These are phyloP conservation scores for Endoconidiophora laricicola DNA, from an alignment of 2,329 filamentous ascomycete genomes.

Conservation along the genomic window DNA sequence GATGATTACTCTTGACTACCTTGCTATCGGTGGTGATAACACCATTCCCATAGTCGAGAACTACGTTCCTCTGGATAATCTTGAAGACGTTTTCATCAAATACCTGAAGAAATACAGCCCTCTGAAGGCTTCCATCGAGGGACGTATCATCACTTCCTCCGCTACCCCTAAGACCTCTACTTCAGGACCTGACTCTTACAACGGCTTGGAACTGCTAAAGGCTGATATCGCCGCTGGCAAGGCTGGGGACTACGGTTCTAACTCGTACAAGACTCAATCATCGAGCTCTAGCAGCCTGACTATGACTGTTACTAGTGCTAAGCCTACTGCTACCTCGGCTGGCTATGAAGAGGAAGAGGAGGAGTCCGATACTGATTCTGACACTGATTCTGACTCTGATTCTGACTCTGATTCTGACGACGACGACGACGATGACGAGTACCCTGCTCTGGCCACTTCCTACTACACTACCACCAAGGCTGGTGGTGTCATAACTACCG, in stretches of 20 bases:
- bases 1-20: conserved; percentile 45
- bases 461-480: too few relatives aligned
- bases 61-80: conserved; percentile 32
- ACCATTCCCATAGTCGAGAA: conserved; percentile 24
- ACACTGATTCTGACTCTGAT: neutral
- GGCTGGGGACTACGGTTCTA: neutral
- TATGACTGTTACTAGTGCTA: neutral
- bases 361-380: neutral
- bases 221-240: neutral
- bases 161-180: neutral
- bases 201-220: too few relatives aligned
- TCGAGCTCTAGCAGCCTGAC: neutral
- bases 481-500: neutral
- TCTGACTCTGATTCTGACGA: neutral
- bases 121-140: conserved; percentile 32
- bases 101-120: conserved; percentile 34
- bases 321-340: neutral
- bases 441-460: too few relatives aligned
- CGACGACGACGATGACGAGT: neutral
- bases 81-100: conserved; percentile 35
- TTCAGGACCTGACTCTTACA: too few relatives aligned
- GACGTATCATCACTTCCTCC: conserved; percentile 21
- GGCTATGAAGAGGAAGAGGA: neutral
- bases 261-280: too few relatives aligned
- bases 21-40: conserved; percentile 47